Base-by-base conservation (phyloP, 164 flowering plant genomes). In the Liriodendron chinense region DNA sequence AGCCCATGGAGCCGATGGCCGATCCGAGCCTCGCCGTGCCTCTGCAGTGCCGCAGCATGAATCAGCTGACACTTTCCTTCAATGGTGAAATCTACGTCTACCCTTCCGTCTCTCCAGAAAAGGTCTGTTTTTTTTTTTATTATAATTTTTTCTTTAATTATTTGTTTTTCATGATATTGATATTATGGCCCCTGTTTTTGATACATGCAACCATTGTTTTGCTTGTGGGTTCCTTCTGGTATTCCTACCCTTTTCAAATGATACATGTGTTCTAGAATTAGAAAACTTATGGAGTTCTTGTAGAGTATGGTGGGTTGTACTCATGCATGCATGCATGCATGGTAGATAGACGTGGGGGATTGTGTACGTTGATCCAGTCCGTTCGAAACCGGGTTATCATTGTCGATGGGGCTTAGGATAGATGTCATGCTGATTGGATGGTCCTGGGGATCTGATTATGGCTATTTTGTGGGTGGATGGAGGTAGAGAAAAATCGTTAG, bases 41-140 rank as follows among this genome's bases (percentile, higher is more conserved):
- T 16, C 7, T 75, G 18, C 77, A 66, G 23, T 43, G 47, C 23
- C 70, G 49, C 53, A 47, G 71, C 23, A 65, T 63, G 68, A 86
- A 82, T 69, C 80, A 79, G 78, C 80, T 82, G 5, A 77, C 78
- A 57, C 77, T 82, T 18, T 79, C 84, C 25, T 82, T 79, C 68
- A 78, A 76, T 20, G 84, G 84, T 9, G 82, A 82, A 66, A 78
- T 82, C 16, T 82, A 77, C 47, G 77, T 82, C 71, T 82, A 79
- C 69, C 82, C 80, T 63, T 65, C 79, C 12, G 82, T 82, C 9
- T 50, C 80, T 12, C 76, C 84, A 8, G 84, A 82, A 14, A 82
- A 82, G 80, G 84, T 78, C 24, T 47, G 4, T 3, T 43, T 9
- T 43, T 20, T 72, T 2, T 62, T 12, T 7, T 7, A 49, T 49